These are phyloP conservation scores for Hanseniaspora clermontiae DNA, from an alignment of 805 yeast genomes.

Conservation along the genomic window DNA sequence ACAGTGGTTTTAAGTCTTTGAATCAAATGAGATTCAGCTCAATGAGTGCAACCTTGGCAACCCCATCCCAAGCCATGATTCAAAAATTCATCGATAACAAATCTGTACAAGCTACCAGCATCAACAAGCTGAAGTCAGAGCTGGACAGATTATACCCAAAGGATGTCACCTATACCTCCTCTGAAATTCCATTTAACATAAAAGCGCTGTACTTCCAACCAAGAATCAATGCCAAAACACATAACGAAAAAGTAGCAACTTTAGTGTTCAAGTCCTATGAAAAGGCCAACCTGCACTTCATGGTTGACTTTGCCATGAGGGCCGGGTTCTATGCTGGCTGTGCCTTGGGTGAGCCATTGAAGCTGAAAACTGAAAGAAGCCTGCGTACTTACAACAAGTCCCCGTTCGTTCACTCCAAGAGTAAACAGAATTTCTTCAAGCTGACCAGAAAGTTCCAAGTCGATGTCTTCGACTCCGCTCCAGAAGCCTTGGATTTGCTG, in stretches of 20 bases:
- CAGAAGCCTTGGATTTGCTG: conserved; percentile 73
- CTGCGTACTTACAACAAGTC: conserved; percentile 89
- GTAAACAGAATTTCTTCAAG: conserved; percentile 89
- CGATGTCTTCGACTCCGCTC: conserved; percentile 70
- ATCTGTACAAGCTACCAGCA: conserved; percentile 29
- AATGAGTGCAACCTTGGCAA: conserved; percentile 13
- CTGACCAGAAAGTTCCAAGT: conserved; percentile 64
- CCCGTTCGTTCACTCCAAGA: conserved; percentile 87
- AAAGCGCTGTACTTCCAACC: conserved; percentile 76
- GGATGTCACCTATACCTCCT: conserved; percentile 14
- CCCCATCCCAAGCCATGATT: conserved; percentile 13
- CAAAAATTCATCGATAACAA: conserved; percentile 9
- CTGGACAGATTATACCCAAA: conserved; percentile 16
- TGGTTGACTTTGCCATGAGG: conserved; percentile 74
- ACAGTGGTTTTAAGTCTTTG: background rate
- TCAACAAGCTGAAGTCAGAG: conserved; percentile 20
- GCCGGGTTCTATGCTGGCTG: conserved; percentile 83
- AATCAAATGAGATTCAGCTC: background rate
- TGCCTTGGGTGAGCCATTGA: conserved; percentile 66
- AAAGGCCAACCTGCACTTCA: conserved; percentile 56
- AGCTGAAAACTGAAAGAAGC: conserved; percentile 57
- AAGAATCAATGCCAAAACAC: conserved; percentile 47
- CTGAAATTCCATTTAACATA: conserved; percentile 74
- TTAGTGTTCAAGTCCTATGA: conserved; percentile 62
- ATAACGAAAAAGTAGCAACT: conserved; percentile 71